phyloP scores from a whole-genome alignment of 1,284 basidiomycete species.

The Puccinia polysora region DNA sequence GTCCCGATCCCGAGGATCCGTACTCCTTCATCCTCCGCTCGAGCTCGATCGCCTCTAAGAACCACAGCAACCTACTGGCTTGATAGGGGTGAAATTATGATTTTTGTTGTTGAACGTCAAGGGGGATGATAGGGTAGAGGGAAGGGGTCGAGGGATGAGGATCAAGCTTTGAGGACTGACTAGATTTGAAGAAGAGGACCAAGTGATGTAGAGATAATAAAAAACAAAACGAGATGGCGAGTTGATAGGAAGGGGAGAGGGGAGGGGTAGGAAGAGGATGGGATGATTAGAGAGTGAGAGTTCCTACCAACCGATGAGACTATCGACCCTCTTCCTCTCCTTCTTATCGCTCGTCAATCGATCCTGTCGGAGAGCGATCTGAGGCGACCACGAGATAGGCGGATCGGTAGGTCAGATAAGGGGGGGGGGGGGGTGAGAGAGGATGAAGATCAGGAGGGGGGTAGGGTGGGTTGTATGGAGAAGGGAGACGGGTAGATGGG shows the following conservation, averaged over 20 bases:
- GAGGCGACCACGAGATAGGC: no score
- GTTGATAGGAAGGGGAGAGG: no score
- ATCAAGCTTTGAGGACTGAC: background rate
- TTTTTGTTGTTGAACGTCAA: slow-evolving; percentile 10
- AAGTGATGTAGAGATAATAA: no score
- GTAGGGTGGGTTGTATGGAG: background rate
- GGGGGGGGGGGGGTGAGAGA: background rate
- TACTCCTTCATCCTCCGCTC: background rate
- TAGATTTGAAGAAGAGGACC: background rate
- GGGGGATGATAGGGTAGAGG: background rate
- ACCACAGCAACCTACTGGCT: slow-evolving; percentile 22
- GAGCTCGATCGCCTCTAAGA: slow-evolving; percentile 6
- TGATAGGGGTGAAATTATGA: background rate
- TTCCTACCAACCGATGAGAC: background rate
- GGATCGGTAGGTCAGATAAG: no score
- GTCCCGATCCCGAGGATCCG: no score
- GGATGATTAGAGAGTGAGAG: no score
- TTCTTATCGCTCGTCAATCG: slow-evolving; percentile 21
- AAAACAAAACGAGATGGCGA: no score
- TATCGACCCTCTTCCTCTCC: slow-evolving; percentile 31
- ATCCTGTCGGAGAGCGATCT: slow-evolving; percentile 36
- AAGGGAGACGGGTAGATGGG: background rate
- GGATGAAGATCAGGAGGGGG: background rate
- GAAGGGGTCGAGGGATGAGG: background rate
- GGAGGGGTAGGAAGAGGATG: no score